phyloP scores from a whole-genome alignment of 805 yeast species.

The Lachancea nothofagi region DNA sequence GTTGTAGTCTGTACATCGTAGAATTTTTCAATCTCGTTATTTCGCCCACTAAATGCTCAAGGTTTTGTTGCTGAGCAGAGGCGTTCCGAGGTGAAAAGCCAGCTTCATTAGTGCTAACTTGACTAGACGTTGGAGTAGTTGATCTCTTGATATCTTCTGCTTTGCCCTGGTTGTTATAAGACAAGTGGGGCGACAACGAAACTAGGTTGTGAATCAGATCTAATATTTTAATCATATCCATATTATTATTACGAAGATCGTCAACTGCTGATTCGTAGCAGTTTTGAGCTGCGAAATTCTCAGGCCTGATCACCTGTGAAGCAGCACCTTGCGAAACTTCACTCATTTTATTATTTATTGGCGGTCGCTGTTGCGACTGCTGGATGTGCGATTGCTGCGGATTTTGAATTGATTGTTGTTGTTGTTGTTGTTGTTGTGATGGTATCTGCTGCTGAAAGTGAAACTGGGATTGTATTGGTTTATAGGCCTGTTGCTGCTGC shows the following conservation, averaged over 20 bases:
- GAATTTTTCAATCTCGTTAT: constrained; percentile 27
- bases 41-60: constrained; percentile 13
- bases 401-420: background rate
- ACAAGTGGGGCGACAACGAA: background rate
- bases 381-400: constrained; percentile 12
- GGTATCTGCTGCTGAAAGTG: constrained; percentile 10
- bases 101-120: constrained; percentile 10
- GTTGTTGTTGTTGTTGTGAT: constrained; percentile 10
- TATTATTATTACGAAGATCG: constrained; percentile 44
- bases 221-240: constrained; percentile 48
- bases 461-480: constrained; percentile 5
- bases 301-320: constrained; percentile 33
- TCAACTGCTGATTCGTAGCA: constrained; percentile 45
- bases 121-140: constrained; percentile 14
- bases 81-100: constrained; percentile 17
- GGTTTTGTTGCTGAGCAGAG: constrained; percentile 11
- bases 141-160: constrained; percentile 13
- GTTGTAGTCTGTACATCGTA: constrained; percentile 24
- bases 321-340: constrained; percentile 39
- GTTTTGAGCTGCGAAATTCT: constrained; percentile 38
- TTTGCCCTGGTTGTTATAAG: background rate
- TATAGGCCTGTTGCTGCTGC: constrained; percentile 12
- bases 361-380: constrained; percentile 10
- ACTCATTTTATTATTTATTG: constrained; percentile 15
- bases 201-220: constrained; percentile 37